A percentile compares a stretch with the other conserved stretches of the same genome.
Conservation (phyloP, 345 rosid genomes). For the Arabidopsis arenosa region DNA sequence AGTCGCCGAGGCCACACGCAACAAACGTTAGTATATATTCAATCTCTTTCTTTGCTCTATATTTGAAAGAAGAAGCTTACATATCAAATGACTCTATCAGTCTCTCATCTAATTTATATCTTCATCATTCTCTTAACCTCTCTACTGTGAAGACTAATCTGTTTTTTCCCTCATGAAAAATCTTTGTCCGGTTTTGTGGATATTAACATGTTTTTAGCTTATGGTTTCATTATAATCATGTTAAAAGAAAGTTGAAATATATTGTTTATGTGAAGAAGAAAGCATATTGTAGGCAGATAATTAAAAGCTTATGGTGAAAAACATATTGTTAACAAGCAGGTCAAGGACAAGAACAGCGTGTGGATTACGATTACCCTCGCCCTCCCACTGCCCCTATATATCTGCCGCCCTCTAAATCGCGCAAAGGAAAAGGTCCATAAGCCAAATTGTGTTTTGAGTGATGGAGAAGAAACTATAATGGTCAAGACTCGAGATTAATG, state of each 20-base stretch:
- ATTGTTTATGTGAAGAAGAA: too few relatives aligned
- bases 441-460: background rate
- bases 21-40: slow-evolving; percentile 36
- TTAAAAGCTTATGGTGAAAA: background rate
- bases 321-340: background rate
- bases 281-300: too few relatives aligned
- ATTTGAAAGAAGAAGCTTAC: background rate
- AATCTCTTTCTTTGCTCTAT: slow-evolving; percentile 4
- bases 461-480: slow-evolving; percentile 18
- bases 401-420: slow-evolving; percentile 42
- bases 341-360: slow-evolving; percentile 5
- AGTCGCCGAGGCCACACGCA: slow-evolving; percentile 30
- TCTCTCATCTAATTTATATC: background rate
- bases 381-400: slow-evolving; percentile 38
- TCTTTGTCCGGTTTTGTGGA: background rate
- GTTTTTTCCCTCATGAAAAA: background rate
- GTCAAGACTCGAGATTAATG: background rate
- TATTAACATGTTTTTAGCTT: background rate
- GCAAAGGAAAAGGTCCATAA: slow-evolving; percentile 39
- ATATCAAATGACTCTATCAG: background rate
- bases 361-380: background rate
- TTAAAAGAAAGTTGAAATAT: background rate
- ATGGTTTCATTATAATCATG: background rate
- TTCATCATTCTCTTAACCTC: slow-evolving; percentile 4
- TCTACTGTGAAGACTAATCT: background rate